Evolutionary conservation across 768 basidiomycete species (phyloP).

Genomic region (Boletus huronensis): DNA sequence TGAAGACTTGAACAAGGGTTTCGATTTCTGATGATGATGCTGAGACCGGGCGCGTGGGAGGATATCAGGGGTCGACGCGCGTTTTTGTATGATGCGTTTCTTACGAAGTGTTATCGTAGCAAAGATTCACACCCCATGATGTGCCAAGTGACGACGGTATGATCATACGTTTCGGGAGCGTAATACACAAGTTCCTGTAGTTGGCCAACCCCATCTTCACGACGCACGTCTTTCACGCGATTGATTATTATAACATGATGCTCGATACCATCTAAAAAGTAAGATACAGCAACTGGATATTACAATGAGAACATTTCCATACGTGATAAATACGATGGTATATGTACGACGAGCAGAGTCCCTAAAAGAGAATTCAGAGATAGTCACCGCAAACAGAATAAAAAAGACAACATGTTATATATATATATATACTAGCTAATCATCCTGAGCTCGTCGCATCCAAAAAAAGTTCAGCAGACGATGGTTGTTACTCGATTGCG

Average conservation of each 20-base stretch:
- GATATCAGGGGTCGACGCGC: background rate
- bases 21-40: constrained; percentile 46
- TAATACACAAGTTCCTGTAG: background rate
- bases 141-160: background rate
- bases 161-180: background rate
- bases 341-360: constrained; percentile 8
- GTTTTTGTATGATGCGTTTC: too few relatives aligned
- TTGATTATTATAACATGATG: background rate
- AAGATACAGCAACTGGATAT: constrained; percentile 25
- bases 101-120: background rate
- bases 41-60: too few relatives aligned
- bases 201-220: background rate
- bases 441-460: background rate
- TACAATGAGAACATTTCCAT: constrained; percentile 9
- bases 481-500: background rate
- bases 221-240: background rate
- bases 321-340: constrained; percentile 13
- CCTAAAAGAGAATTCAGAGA: background rate
- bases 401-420: background rate
- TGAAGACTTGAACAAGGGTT: constrained; percentile 82
- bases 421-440: background rate
- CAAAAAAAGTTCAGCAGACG: constrained; percentile 1
- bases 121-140: background rate
- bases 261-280: constrained; percentile 1
- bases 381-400: background rate